Evolutionary conservation across 148 eudicot genomes (phyloP).

Genomic region (Rhododendron vialii): DNA sequence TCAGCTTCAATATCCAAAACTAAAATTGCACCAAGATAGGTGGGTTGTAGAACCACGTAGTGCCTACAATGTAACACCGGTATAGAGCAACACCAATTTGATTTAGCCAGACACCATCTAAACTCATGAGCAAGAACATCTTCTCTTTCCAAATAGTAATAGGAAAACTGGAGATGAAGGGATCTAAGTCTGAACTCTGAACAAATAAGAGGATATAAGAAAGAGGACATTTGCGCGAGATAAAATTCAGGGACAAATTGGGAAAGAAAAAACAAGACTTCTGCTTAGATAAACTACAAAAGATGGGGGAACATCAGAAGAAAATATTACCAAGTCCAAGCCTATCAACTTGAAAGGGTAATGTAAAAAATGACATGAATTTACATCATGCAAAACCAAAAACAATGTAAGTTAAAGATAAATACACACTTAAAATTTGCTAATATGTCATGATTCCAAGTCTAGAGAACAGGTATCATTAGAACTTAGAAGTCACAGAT

Average conservation of each 20-base stretch:
- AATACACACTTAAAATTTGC: background rate
- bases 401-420: background rate
- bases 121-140: background rate
- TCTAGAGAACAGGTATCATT: background rate
- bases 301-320: background rate
- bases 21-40: background rate
- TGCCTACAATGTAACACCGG: background rate
- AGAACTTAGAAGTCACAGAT: background rate
- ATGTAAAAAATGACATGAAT: background rate
- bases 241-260: background rate
- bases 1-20: background rate
- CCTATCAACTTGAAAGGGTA: background rate
- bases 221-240: background rate
- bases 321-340: background rate
- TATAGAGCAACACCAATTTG: conserved; percentile 4
- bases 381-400: background rate
- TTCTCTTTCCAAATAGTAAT: background rate
- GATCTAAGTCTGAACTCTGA: background rate
- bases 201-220: background rate
- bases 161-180: background rate
- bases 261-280: background rate
- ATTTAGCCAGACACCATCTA: background rate
- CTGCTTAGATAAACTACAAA: background rate
- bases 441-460: background rate
- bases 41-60: background rate